Percentiles rank a stretch among this genome's conserved stretches.
These are phyloP conservation scores for Hemerocallis citrina DNA, from an alignment of 106 monocot species.

Conservation along the genomic window DNA sequence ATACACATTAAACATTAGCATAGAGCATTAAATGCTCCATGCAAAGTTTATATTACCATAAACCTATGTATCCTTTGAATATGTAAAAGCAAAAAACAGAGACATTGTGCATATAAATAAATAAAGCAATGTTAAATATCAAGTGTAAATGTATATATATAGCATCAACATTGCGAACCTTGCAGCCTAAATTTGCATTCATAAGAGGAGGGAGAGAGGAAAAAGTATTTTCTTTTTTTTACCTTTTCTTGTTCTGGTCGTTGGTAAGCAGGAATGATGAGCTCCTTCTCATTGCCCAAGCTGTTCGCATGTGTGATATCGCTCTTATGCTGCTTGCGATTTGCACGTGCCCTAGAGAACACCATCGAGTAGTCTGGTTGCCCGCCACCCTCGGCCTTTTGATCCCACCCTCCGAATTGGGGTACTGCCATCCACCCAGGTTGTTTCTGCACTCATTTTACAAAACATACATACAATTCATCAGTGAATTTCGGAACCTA, in stretches of 20 bases:
- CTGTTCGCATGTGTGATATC: not conserved
- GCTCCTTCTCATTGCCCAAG: slow-evolving; percentile 11
- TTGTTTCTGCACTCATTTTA: not conserved
- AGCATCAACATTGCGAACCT: slow-evolving; percentile 2
- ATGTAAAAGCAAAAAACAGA: too few relatives aligned
- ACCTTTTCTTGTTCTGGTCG: not conserved
- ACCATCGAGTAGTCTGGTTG: slow-evolving; percentile 19
- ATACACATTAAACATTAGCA: too few relatives aligned
- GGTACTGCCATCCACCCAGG: slow-evolving; percentile 10
- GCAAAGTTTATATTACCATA: too few relatives aligned
- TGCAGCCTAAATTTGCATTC: too few relatives aligned
- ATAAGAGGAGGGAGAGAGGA: too few relatives aligned
- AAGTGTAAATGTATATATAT: too few relatives aligned
- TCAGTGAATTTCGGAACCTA: not conserved
- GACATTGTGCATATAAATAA: too few relatives aligned
- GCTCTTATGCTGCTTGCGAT: slow-evolving; percentile 22
- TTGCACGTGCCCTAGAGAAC: slow-evolving; percentile 21
- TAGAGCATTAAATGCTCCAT: too few relatives aligned
- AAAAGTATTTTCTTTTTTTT: not conserved
- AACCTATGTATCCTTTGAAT: too few relatives aligned
- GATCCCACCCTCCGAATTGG: slow-evolving; percentile 25
- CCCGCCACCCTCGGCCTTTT: slow-evolving; percentile 3
- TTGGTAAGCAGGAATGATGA: slow-evolving; percentile 5
- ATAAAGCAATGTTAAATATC: too few relatives aligned
- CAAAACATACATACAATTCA: not conserved